A percentile compares a stretch with the other conserved stretches of the same genome.
These are phyloP conservation scores for Colletotrichum liaoningense DNA, from an alignment of 2,329 filamentous ascomycete species.

Conservation along the genomic window DNA sequence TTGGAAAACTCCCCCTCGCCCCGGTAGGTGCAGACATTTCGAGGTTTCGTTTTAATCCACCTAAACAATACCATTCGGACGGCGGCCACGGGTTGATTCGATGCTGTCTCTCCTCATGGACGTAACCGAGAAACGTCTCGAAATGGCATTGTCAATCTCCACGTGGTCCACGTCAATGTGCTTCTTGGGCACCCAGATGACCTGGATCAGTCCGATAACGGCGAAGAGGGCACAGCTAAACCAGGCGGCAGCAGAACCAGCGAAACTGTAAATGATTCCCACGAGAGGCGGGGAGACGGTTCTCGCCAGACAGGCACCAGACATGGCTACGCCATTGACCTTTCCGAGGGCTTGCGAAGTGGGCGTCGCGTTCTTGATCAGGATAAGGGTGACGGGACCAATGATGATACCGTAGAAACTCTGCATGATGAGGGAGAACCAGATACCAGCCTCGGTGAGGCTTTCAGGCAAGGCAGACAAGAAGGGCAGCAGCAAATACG, in stretches of 20 bases:
- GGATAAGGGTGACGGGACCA: conserved; percentile 75
- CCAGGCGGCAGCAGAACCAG: conserved; percentile 58
- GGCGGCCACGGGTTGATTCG: conserved; percentile 22
- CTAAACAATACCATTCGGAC: background rate
- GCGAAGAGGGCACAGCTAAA: conserved; percentile 46
- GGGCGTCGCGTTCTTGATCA: conserved; percentile 79
- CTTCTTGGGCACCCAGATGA: conserved; percentile 34
- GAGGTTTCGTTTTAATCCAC: background rate
- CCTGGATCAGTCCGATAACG: conserved; percentile 27
- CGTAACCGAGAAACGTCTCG: conserved; percentile 18
- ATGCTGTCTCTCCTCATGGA: conserved; percentile 23
- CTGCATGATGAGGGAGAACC: conserved; percentile 72
- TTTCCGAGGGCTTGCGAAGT: conserved; percentile 71
- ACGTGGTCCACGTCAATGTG: conserved; percentile 40
- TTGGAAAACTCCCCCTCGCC: background rate
- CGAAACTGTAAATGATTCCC: conserved; percentile 74
- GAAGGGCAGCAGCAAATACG: conserved; percentile 78
- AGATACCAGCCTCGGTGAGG: conserved; percentile 71
- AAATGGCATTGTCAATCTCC: conserved; percentile 28
- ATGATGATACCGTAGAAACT: conserved; percentile 76
- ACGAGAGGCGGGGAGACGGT: conserved; percentile 76
- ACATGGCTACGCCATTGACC: conserved; percentile 79
- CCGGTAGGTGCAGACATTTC: background rate
- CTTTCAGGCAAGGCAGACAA: conserved; percentile 66
- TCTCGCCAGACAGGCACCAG: conserved; percentile 77